Conservation (phyloP, 179 eudicot genomes). For the Vitellaria paradoxa region DNA sequence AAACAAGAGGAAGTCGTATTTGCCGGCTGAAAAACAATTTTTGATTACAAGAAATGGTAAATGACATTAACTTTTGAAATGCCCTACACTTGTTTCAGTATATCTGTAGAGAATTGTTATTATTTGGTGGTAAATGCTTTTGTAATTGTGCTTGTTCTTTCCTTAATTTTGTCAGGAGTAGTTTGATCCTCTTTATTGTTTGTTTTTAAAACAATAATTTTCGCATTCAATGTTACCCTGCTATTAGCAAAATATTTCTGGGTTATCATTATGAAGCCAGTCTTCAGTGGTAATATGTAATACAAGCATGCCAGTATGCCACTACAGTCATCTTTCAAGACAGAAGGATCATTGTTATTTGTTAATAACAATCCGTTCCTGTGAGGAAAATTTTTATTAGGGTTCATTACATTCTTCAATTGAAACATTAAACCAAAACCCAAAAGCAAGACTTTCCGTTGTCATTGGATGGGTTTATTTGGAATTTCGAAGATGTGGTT, state of each 20-base stretch:
- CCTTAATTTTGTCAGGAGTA: background rate
- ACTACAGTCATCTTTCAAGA: background rate
- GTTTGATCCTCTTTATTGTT: background rate
- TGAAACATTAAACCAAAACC: background rate
- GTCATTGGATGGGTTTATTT: too few relatives aligned
- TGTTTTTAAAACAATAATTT: background rate
- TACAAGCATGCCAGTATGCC: too few relatives aligned
- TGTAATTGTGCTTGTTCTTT: background rate
- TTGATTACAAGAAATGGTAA: slow-evolving; percentile 89
- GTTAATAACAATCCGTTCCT: background rate
- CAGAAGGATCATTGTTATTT: background rate
- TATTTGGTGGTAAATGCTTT: too few relatives aligned
- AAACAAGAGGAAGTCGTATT: slow-evolving; percentile 70
- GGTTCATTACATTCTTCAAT: background rate
- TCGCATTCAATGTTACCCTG: too few relatives aligned
- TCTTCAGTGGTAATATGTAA: background rate
- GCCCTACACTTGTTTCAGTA: background rate
- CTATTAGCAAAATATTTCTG: background rate
- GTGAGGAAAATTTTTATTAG: background rate
- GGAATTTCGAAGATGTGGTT: background rate
- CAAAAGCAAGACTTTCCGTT: background rate
- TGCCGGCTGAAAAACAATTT: slow-evolving; percentile 73
- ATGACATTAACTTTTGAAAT: background rate
- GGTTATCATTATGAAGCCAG: background rate
- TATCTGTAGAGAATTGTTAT: background rate